Evolutionary conservation across 2,329 filamentous ascomycete species (phyloP).

Genomic region (Dactylella cylindrospora): DNA sequence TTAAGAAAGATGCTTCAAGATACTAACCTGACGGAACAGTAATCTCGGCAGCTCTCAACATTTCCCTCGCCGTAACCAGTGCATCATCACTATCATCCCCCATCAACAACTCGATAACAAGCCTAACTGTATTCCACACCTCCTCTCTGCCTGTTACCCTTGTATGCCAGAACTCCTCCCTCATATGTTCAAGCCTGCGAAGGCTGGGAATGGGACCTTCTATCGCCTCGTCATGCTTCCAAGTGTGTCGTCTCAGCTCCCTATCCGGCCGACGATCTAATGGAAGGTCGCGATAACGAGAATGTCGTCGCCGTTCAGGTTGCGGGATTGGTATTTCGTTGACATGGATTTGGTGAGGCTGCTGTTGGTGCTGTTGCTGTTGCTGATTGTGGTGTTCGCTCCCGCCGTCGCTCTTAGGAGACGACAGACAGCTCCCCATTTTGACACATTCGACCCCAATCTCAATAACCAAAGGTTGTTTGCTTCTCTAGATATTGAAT

Average conservation of each 20-base stretch:
- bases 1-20: background rate
- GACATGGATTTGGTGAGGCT: background rate
- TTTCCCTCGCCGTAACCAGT: constrained; percentile 14
- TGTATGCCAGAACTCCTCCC: background rate
- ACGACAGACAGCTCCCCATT: constrained; percentile 42
- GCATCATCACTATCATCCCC: constrained; percentile 11
- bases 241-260: constrained; percentile 11
- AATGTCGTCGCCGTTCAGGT: background rate
- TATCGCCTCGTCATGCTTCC: no score
- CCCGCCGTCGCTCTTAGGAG: constrained; percentile 3
- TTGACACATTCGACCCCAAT: constrained; percentile 19
- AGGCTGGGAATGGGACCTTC: constrained; percentile 6
- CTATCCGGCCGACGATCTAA: constrained; percentile 9
- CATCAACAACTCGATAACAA: constrained; percentile 15
- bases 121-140: constrained; percentile 14
- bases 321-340: no score
- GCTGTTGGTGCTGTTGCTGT: background rate
- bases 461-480: no score
- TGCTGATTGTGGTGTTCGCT: constrained; percentile 1
- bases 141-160: constrained; percentile 18
- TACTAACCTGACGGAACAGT: constrained; percentile 25
- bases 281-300: constrained; percentile 7
- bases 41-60: constrained; percentile 32
- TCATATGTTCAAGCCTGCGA: constrained; percentile 5
- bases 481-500: no score